Evolutionary conservation across 106 monocot genomes (phyloP).

Genomic region (Xerophyta viscosa): DNA sequence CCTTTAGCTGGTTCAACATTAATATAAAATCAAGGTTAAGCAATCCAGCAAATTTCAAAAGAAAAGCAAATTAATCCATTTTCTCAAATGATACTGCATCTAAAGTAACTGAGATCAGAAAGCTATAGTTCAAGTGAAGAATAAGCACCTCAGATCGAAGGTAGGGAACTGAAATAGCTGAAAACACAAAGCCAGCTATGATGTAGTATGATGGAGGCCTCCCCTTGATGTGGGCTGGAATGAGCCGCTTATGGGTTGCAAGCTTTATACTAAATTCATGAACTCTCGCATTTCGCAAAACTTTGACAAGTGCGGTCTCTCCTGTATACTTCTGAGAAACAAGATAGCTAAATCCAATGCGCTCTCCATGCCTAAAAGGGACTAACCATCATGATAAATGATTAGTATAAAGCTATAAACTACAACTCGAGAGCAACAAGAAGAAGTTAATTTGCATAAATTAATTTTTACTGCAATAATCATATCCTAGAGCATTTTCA

Average conservation of each 20-base stretch:
- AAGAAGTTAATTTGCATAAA: too few relatives aligned
- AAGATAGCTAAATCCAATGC: constrained; percentile 96
- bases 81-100: neutral
- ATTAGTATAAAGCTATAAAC: neutral
- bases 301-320: constrained; percentile 64
- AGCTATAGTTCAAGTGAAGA: neutral
- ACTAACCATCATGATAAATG: constrained; percentile 29
- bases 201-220: constrained; percentile 95
- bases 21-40: too few relatives aligned
- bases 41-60: too few relatives aligned
- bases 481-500: too few relatives aligned
- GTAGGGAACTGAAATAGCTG: constrained; percentile 85
- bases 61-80: neutral
- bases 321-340: constrained; percentile 99
- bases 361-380: constrained; percentile 99
- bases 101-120: neutral
- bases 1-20: too few relatives aligned
- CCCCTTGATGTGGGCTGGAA: constrained; percentile 86
- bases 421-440: too few relatives aligned
- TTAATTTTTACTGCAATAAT: too few relatives aligned
- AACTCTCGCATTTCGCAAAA: constrained; percentile 59
- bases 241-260: constrained; percentile 60
- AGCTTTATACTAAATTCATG: constrained; percentile 65
- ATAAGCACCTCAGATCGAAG: constrained; percentile 89
- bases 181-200: constrained; percentile 94